Base-by-base conservation (phyloP, 2,329 filamentous ascomycete species). In the Huntiella decipiens region DNA sequence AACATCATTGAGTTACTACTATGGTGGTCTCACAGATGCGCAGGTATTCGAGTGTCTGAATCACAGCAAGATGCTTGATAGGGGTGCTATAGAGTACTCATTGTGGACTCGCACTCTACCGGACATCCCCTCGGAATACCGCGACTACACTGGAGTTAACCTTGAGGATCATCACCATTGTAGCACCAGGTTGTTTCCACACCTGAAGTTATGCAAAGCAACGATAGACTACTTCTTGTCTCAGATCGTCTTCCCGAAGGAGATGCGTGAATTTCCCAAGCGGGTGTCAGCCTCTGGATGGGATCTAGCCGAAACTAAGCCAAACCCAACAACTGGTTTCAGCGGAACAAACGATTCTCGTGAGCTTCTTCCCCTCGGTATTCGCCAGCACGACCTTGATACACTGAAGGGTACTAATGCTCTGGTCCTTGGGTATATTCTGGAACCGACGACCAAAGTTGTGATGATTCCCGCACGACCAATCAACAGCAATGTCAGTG, bases 251-350 rank as follows among this genome's bases (percentile, higher is more conserved):
- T 83, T 83, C 51, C 66, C 75, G 0, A 73, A 66, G 31, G 69
- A 77, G 16, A 67, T 73, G 50, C 74, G 68, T 17, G 71, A 81
- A 48, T 84, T 81, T 40, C 68, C 70, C 0, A 46, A 65, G 5
- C 83, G 82, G 50, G 58, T 84, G 0, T 74, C 72, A 0, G 66
- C 74, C 0, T 82, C 77, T 0, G 78, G 76, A 0, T 84, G 78
- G 79, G 77, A 84, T 49, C 60, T 83, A 13, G 73, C 62, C 0
- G 55, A 60, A 33, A 40, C 40, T 3, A 76, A 68, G 46, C 4
- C 13, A 0, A 59, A 72, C 13, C 63, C 67, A 0, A 75, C 68
- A 0, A 77, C 73, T 0, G 80, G 79, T 0, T 85, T 85, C 53
- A 81, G 75, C 45, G 79, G 79, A 0, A 85, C 79, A 0, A 78